Base-by-base conservation (phyloP, 306 rosid genomes). In the Corylus avellana region DNA sequence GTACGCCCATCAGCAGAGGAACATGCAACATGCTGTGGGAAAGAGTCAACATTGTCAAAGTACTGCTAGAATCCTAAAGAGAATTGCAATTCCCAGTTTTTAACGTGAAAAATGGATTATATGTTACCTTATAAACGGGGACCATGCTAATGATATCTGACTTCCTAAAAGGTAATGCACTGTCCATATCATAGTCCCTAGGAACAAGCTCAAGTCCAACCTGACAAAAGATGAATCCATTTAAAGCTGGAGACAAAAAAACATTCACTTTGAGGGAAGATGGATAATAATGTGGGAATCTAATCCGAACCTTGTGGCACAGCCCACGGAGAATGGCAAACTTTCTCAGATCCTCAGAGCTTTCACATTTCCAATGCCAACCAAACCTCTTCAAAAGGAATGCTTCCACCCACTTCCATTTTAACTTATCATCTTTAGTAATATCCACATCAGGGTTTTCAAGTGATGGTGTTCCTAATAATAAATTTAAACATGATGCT, bases 1-100 rank as follows among this genome's bases (percentile, higher is more conserved):
- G 98, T 90, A 44, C 98, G 97, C 16, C 98, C 98, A 85, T 95
- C 98, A 50, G 98, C 98, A 71, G 98, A 95, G 63, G 98, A 95
- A 80, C 98, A 95, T 68, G 97, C 97, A 80, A 92, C 98, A 71
- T 95, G 98, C 98, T 95, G 88, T 18, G 70, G 61, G 16, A 77
- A 79, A 58, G 72, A 75, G 57, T 79, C 48, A 68, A 51, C 58
- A 68, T 79, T 75, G 59, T 72, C 64, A 78, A 84, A 29, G 77
- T 48, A 83, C 39, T 42, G 64, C 78, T 16, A 46, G 32, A 58
- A 61, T 59, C 61, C 56, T 9, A 62, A 72, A 78, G 64, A 82
- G 70, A 75, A 51, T 22, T 55, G 48, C 70, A 54, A 22, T 66
- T 20, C 47, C 76, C 22, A 63, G 13, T 11, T 35, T 75, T 61